phyloP scores from a whole-genome alignment of 257 asterid genomes.

The Ligustrum vulgare region DNA sequence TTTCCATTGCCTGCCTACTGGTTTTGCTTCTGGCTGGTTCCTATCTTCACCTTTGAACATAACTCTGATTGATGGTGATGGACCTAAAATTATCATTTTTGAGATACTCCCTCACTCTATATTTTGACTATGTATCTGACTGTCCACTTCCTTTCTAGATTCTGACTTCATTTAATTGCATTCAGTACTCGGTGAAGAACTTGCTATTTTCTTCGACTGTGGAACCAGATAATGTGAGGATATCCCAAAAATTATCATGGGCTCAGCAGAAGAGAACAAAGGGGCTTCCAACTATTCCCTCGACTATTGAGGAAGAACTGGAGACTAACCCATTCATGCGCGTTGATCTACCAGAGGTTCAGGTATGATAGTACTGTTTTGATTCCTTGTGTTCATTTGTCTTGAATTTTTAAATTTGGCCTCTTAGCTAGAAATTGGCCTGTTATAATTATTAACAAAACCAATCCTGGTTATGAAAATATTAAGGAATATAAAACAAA shows the following conservation, averaged over 20 bases:
- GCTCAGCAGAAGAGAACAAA: conserved; percentile 45
- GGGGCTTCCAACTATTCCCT: conserved; percentile 84
- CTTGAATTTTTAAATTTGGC: neutral
- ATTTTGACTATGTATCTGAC: conserved; percentile 1
- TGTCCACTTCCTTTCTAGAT: neutral
- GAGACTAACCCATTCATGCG: conserved; percentile 95
- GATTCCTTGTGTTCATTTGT: neutral
- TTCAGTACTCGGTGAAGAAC: conserved; percentile 59
- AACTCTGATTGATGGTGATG: neutral
- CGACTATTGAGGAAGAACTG: conserved; percentile 80
- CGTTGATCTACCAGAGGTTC: conserved; percentile 78
- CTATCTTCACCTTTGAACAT: neutral
- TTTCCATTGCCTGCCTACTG: neutral
- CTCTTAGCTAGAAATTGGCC: neutral
- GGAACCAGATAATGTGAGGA: conserved; percentile 69
- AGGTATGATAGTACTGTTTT: conserved; percentile 42
- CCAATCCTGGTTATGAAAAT: no score
- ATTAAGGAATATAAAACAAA: neutral
- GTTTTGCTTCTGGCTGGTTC: neutral
- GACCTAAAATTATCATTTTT: neutral
- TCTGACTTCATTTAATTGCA: neutral
- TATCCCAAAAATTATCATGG: conserved; percentile 46
- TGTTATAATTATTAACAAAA: neutral
- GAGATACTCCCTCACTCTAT: neutral
- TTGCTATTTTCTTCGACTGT: conserved; percentile 76